These are phyloP conservation scores for Heterobasidion parviporum DNA, from an alignment of 1,284 basidiomycete genomes.

Conservation along the genomic window DNA sequence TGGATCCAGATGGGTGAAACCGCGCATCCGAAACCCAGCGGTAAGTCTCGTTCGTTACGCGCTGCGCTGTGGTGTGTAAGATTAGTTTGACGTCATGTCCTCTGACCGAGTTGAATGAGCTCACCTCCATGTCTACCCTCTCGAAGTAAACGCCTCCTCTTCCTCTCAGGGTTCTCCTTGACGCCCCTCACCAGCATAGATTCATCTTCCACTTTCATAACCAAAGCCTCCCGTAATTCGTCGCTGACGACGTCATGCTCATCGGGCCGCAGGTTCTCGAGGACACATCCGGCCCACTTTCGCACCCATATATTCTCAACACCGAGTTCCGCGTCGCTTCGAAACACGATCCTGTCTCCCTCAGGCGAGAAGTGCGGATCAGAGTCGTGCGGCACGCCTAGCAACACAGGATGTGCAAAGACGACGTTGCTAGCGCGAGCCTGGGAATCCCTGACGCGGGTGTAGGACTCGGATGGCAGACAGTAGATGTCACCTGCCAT, in stretches of 20 bases:
- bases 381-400: constrained; percentile 58
- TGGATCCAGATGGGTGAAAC: constrained; percentile 56
- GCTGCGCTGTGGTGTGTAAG: constrained; percentile 31
- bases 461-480: constrained; percentile 37
- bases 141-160: constrained; percentile 37
- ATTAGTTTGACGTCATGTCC: not conserved
- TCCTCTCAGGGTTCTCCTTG: constrained; percentile 40
- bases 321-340: constrained; percentile 63
- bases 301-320: constrained; percentile 68
- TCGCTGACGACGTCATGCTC: constrained; percentile 11
- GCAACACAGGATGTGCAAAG: constrained; percentile 42
- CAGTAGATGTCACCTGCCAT: constrained; percentile 71
- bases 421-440: constrained; percentile 13
- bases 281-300: constrained; percentile 53
- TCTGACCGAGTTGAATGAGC: constrained; percentile 10
- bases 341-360: constrained; percentile 52
- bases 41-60: constrained; percentile 67
- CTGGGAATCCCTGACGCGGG: constrained; percentile 8
- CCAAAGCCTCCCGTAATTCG: not conserved
- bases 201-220: constrained; percentile 35
- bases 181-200: constrained; percentile 38
- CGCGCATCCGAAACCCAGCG: constrained; percentile 60
- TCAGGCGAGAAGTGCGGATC: constrained; percentile 66
- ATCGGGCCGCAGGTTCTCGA: constrained; percentile 41
- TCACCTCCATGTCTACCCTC: constrained; percentile 53